These are phyloP conservation scores for Colletotrichum brevisporum DNA, from an alignment of 2,329 filamentous ascomycete species.

Conservation along the genomic window DNA sequence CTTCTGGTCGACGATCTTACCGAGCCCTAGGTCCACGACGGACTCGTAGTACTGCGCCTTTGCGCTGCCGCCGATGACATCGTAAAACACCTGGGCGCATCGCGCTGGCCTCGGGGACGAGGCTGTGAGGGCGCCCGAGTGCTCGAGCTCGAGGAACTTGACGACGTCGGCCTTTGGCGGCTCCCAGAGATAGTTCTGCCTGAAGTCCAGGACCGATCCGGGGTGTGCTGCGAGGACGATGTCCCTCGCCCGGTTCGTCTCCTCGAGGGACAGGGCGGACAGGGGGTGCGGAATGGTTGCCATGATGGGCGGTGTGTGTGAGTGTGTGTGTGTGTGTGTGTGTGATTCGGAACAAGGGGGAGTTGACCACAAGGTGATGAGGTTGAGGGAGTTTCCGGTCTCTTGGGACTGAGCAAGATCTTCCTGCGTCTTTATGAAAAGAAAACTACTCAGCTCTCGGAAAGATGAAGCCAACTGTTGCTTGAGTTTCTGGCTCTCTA, in stretches of 20 bases:
- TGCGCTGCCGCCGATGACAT: slow-evolving; percentile 48
- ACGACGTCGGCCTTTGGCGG: slow-evolving; percentile 60
- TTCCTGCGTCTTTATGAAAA: slow-evolving; percentile 18
- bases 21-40: slow-evolving; percentile 49
- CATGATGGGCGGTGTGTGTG: slow-evolving; percentile 30
- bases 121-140: slow-evolving; percentile 48
- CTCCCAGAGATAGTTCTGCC: slow-evolving; percentile 61
- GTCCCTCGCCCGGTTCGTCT: slow-evolving; percentile 53
- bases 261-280: slow-evolving; percentile 46
- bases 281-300: slow-evolving; percentile 49
- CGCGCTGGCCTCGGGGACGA: slow-evolving; percentile 49
- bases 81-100: slow-evolving; percentile 54
- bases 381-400: background rate
- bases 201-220: slow-evolving; percentile 53
- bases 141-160: slow-evolving; percentile 58
- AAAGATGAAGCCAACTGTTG: background rate
- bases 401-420: slow-evolving; percentile 8
- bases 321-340: background rate
- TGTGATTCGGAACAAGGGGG: slow-evolving; percentile 22
- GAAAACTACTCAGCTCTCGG: slow-evolving; percentile 1
- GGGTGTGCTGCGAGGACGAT: slow-evolving; percentile 49
- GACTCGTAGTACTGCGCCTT: slow-evolving; percentile 52
- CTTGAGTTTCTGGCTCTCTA: background rate
- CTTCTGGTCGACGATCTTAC: slow-evolving; percentile 45
- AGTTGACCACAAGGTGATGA: background rate